phyloP scores from a whole-genome alignment of 495 filamentous ascomycete genomes.

The Annulohypoxylon maeteangense region DNA sequence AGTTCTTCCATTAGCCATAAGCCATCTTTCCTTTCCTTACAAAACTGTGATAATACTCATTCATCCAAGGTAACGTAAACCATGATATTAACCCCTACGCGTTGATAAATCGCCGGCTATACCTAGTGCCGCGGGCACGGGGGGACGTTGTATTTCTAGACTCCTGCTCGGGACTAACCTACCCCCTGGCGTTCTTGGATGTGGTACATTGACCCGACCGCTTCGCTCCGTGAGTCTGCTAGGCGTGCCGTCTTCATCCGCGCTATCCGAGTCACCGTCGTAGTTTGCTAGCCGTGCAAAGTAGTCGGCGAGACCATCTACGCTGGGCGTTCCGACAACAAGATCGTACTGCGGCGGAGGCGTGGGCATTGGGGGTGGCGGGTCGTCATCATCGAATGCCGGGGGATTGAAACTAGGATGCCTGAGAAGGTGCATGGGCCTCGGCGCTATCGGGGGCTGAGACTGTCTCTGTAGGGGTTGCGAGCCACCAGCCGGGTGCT shows the following conservation, averaged over 20 bases:
- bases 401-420: conserved; percentile 90
- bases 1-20: conserved; percentile 2
- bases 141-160: conserved; percentile 58
- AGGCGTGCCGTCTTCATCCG: conserved; percentile 51
- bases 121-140: conserved; percentile 48
- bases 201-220: conserved; percentile 64
- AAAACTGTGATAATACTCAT: background rate
- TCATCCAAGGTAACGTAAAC: conserved; percentile 6
- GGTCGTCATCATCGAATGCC: conserved; percentile 85
- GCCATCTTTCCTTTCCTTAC: background rate
- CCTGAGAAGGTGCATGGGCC: conserved; percentile 92
- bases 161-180: conserved; percentile 59
- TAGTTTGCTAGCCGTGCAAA: conserved; percentile 70
- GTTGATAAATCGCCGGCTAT: conserved; percentile 38
- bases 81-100: conserved; percentile 32
- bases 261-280: conserved; percentile 49
- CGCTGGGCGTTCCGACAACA: conserved; percentile 81
- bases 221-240: conserved; percentile 54
- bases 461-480: conserved; percentile 44
- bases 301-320: conserved; percentile 89
- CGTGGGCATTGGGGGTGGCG: conserved; percentile 80
- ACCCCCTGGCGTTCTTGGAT: conserved; percentile 65
- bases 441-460: conserved; percentile 38
- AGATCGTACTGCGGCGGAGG: conserved; percentile 89
- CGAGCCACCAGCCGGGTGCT: conserved; percentile 38